Base-by-base conservation (phyloP, 2,329 filamentous ascomycete genomes). In the Ophiostoma ulmi region DNA sequence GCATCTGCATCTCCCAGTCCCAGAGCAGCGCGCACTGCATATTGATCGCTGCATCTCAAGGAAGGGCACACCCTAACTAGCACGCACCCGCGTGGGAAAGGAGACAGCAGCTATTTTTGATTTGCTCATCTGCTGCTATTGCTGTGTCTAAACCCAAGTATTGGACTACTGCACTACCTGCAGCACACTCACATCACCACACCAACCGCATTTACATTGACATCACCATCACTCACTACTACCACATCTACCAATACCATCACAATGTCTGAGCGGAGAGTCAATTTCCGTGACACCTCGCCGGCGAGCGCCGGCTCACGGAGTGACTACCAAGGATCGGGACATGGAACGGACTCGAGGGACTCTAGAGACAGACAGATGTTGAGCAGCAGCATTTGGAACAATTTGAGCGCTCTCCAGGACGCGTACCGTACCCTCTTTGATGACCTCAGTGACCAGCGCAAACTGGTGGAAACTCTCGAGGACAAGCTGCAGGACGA, bases 1-100 rank as follows among this genome's bases (percentile, higher is more conserved):
- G 61, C 61, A 36, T 17, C 17, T 36, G 61, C 61, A 36, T 20
- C 26, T 26, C 26, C 26, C 26, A 26, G 26, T 48, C 17, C 17
- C 44, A 44, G 17, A 20, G 44, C 44, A 48, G 17, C 44, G 17
- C 17, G 6, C 44, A 48, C 61, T 35, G 61, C 52, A 58, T 58
- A 22, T 58, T 22, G n/a, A 58, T 58, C 52, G 26, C 58, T 63
- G 58, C 58, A 63, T 63, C 58, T 8, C 58, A 8, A 39, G 35
- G 63, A 39, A 65, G 35, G 63, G 63, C 36, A 38, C 35, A 14
- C 63, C 63, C 36, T 22, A 65, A 65, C 61, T 64, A 64, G 61
- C 61, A 64, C 36, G 36, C 63, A 22, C 63, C 63, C 63, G 63
- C 36, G 63, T 65, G 63, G 63, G 63, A 64, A 38, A 65, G 35